Conservation (phyloP, 352 stramenopile species). For the Phytophthora colocasiae region DNA sequence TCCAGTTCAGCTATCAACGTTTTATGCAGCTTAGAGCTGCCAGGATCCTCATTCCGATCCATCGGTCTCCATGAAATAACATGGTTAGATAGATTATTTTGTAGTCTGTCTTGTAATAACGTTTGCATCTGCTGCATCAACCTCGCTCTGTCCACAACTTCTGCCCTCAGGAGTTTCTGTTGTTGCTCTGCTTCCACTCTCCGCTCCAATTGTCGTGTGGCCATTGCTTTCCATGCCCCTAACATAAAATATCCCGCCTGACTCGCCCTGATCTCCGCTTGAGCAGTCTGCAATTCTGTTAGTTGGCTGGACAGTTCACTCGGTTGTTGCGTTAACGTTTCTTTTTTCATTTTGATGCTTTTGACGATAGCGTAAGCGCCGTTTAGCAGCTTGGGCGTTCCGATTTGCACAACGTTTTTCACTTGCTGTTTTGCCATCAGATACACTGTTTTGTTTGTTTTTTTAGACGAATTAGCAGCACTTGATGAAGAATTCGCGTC, state of each 20-base stretch:
- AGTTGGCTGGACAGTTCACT: slow-evolving; percentile 1
- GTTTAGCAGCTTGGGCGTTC: no score
- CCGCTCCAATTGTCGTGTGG: slow-evolving; percentile 19
- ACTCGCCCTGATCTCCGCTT: not conserved
- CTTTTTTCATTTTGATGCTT: no score
- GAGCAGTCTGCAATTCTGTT: not conserved
- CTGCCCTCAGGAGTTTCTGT: slow-evolving; percentile 8
- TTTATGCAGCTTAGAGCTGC: slow-evolving; percentile 1
- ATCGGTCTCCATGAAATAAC: not conserved
- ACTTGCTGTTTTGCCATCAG: no score
- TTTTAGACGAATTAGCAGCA: no score
- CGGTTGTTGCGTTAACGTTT: not conserved
- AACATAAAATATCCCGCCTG: slow-evolving; percentile 11
- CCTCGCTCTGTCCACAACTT: slow-evolving; percentile 10
- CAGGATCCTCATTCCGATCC: not conserved
- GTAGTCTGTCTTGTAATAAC: not conserved
- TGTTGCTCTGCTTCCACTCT: slow-evolving; percentile 18
- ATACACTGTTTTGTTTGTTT: no score
- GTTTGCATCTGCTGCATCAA: slow-evolving; percentile 18
- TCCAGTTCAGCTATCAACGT: slow-evolving; percentile 14
- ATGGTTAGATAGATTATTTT: not conserved
- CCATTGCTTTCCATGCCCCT: slow-evolving; percentile 20
- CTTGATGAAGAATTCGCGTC: no score
- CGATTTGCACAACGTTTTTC: no score
- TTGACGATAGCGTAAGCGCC: no score